Conservation (phyloP, 2,329 filamentous ascomycete genomes). For the Venturia carpophila region DNA sequence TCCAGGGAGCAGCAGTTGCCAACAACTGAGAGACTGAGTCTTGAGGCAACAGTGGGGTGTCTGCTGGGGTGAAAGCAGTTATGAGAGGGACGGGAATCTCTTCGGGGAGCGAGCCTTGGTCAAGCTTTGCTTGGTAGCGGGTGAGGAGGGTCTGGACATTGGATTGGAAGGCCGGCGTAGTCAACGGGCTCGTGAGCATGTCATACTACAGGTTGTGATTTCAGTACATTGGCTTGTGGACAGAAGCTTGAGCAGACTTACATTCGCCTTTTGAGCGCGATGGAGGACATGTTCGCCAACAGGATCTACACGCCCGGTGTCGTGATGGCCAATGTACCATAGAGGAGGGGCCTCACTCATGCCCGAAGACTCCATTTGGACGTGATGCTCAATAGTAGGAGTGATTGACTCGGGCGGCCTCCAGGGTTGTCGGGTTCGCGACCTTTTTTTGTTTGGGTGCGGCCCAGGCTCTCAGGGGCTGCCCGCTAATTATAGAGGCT, state of each 20-base stretch:
- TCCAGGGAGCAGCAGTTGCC: conserved; percentile 81
- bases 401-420: not conserved
- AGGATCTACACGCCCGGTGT: conserved; percentile 53
- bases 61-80: conserved; percentile 65
- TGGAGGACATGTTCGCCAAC: conserved; percentile 58
- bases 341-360: conserved; percentile 29
- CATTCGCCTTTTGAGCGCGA: conserved; percentile 60
- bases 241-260: conserved; percentile 36
- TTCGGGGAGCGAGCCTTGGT: conserved; percentile 33
- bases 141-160: conserved; percentile 58
- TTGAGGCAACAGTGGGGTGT: conserved; percentile 65
- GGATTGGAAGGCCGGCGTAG: conserved; percentile 62
- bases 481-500: too few species aligned
- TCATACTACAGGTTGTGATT: conserved; percentile 52
- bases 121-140: conserved; percentile 44
- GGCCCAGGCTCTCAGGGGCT: too few species aligned
- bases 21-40: conserved; percentile 65
- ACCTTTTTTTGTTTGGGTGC: too few species aligned
- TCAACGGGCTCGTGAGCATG: conserved; percentile 71
- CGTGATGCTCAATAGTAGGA: not conserved
- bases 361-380: conserved; percentile 4
- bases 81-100: conserved; percentile 39
- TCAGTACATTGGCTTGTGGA: not conserved
- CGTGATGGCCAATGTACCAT: conserved; percentile 69
- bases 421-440: not conserved